Conservation (phyloP, 352 stramenopile genomes). For the Blastocystis sp. region DNA sequence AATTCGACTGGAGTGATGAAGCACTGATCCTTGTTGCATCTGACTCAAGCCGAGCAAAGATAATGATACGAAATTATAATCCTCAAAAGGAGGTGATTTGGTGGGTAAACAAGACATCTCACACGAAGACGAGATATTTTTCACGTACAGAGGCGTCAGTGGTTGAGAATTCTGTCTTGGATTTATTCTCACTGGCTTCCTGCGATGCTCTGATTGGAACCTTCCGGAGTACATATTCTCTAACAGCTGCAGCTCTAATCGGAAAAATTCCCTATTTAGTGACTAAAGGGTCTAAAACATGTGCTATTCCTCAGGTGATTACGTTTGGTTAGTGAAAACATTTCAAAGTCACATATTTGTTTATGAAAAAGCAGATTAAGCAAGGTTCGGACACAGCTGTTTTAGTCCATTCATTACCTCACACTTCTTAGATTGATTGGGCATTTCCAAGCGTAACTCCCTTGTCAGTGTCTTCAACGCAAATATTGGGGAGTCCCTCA, state of each 20-base stretch:
- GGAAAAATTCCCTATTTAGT: background rate
- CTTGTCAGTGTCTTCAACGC: background rate
- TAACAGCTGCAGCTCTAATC: background rate
- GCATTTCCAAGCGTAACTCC: slow-evolving; percentile 16
- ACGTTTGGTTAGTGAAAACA: background rate
- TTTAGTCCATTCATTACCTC: background rate
- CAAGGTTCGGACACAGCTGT: background rate
- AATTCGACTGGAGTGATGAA: background rate
- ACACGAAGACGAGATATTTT: background rate
- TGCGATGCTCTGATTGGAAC: slow-evolving; percentile 1
- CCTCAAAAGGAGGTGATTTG: background rate
- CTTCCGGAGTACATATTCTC: background rate
- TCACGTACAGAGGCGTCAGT: no score
- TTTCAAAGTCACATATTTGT: background rate
- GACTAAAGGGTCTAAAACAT: background rate
- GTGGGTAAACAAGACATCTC: background rate
- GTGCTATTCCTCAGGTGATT: slow-evolving; percentile 18
- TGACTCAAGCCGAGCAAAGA: slow-evolving; percentile 30
- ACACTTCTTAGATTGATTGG: background rate
- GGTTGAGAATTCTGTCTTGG: background rate
- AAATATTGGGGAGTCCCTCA: background rate
- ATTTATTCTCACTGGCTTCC: background rate
- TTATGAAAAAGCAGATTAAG: background rate
- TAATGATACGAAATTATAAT: slow-evolving; percentile 13
- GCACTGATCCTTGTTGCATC: slow-evolving; percentile 1